Evolutionary conservation across 225 moss, liverwort and hornwort genomes (phyloP).

Genomic region (Bryoerythrophyllum caledonicum): DNA sequence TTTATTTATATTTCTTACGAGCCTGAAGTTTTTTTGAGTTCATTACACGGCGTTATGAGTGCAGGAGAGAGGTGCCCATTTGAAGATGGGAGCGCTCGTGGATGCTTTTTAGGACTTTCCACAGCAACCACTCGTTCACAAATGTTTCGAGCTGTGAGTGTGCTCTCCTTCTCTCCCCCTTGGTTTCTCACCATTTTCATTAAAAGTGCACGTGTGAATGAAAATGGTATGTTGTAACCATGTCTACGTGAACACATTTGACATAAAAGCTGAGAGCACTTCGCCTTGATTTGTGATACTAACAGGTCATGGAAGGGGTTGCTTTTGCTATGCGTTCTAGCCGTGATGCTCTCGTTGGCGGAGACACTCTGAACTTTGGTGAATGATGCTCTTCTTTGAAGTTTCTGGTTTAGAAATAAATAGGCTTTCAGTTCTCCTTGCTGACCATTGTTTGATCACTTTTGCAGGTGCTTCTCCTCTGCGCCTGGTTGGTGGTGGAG

Average conservation of each 20-base stretch:
- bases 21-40: neutral
- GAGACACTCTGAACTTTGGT: slow-evolving; percentile 38
- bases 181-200: neutral
- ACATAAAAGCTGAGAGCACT: slow-evolving; percentile 2
- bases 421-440: slow-evolving; percentile 6
- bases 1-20: neutral
- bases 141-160: slow-evolving; percentile 75
- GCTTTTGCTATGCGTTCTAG: slow-evolving; percentile 90
- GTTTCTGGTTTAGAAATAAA: neutral
- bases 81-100: slow-evolving; percentile 87
- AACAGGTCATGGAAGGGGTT: slow-evolving; percentile 93
- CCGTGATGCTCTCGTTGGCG: slow-evolving; percentile 64
- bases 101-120: slow-evolving; percentile 89
- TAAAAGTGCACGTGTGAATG: no score
- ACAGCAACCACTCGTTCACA: slow-evolving; percentile 67
- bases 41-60: slow-evolving; percentile 8
- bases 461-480: slow-evolving; percentile 49
- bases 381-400: slow-evolving; percentile 6
- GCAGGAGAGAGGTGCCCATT: slow-evolving; percentile 95
- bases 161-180: neutral
- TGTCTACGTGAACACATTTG: slow-evolving; percentile 1
- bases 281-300: slow-evolving; percentile 3
- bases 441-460: slow-evolving; percentile 17
- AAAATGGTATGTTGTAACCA: neutral
- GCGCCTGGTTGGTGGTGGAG: slow-evolving; percentile 62